Evolutionary conservation across 2,329 filamentous ascomycete genomes (phyloP), one percentile per base, ranked within the genome.

Genomic region (Cladophialophora psammophila): DNA sequence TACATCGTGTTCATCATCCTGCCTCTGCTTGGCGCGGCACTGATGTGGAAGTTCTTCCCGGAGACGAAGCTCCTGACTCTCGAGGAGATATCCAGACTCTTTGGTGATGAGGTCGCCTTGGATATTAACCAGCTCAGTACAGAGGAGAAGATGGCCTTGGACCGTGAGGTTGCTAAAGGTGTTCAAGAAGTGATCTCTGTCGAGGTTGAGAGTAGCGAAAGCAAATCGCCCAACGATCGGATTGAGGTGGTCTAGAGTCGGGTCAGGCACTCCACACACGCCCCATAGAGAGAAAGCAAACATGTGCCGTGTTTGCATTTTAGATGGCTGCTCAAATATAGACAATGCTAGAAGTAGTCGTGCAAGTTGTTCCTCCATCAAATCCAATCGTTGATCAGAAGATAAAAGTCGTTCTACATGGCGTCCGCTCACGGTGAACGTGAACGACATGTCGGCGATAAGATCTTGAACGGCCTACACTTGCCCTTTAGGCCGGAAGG

Each of bases 11-110:
- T 64, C 45, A 58, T 64, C 54, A 48, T 57, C 20, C n/a, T 63
- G 6, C 45, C 32, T n/a, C 35, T 40, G 60, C 32, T 31, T 48
- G 61, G 38, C 32, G 57, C 18, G 12, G 38, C 38, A 42, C 18
- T 38, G 26, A 40, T 42, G 32, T 59, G 45, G 32, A 50, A 45
- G 32, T 42, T 52, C 36, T 77, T 75, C 60, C 76, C 75, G 0
- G 77, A 78, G 60, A 78, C 76, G 0, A 78, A 76, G 65, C 72
- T 74, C 7, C 67, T 72, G 5, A 73, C 72, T 8, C 65, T 78
- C 56, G 76, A 78, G 59, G 76, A 78, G 40, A 77, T 78, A 54
- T 73, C 72, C 31, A 72, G 67, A 8, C 57, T 72, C 1, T 78
- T 79, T 67, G 76, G 76, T 5, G 76, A 78, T 40, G 63, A 71